These are phyloP conservation scores for Dendrothele bispora DNA, from an alignment of 768 basidiomycete genomes.

Conservation along the genomic window DNA sequence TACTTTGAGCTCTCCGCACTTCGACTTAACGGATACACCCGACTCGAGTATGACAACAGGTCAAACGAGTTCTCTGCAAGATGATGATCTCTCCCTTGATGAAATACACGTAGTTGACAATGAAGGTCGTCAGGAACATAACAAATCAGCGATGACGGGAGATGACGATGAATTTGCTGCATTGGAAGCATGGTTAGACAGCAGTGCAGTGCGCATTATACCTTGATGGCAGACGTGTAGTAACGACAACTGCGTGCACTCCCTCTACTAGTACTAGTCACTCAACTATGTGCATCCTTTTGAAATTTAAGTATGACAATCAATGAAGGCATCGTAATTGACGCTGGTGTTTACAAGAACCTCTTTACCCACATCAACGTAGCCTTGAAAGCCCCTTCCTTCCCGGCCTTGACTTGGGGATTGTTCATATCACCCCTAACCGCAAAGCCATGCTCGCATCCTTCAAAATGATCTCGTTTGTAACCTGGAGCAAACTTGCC, in stretches of 20 bases:
- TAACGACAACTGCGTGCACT: too few species aligned
- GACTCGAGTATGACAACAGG: too few species aligned
- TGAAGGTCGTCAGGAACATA: slow-evolving; percentile 14
- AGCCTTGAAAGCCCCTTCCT: slow-evolving; percentile 40
- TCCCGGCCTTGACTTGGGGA: slow-evolving; percentile 31
- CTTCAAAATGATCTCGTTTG: slow-evolving; percentile 23
- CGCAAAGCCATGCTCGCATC: slow-evolving; percentile 26
- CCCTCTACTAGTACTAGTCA: too few species aligned
- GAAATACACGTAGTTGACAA: neutral
- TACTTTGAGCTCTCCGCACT: neutral
- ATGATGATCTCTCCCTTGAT: neutral
- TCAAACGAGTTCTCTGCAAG: neutral
- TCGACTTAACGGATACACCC: too few species aligned
- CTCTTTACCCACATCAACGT: slow-evolving; percentile 34
- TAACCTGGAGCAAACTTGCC: slow-evolving; percentile 33
- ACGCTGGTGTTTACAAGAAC: slow-evolving; percentile 17
- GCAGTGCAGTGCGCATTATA: slow-evolving; percentile 59
- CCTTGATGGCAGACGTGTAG: too few species aligned
- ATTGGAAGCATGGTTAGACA: slow-evolving; percentile 68
- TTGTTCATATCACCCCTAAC: slow-evolving; percentile 25
- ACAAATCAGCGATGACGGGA: slow-evolving; percentile 8
- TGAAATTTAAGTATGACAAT: too few species aligned
- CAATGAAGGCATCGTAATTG: too few species aligned
- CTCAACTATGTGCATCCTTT: too few species aligned
- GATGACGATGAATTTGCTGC: slow-evolving; percentile 56